These are phyloP conservation scores for Cryptosporidium parvum DNA, from an alignment of 169 alveolate species.

Conservation along the genomic window DNA sequence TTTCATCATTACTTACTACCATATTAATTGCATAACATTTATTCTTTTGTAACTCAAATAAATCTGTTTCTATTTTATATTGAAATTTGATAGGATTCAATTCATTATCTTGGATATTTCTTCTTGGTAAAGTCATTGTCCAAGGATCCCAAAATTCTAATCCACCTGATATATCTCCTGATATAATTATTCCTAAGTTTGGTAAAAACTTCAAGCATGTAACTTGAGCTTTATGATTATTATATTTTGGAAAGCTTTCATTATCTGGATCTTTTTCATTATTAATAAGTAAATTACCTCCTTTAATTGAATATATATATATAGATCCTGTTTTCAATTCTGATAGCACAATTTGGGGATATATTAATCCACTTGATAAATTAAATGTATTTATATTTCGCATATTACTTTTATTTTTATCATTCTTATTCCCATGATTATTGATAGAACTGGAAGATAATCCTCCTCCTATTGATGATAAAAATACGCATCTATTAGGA, in stretches of 20 bases:
- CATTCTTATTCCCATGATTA: neutral
- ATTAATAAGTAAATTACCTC: constrained; percentile 30
- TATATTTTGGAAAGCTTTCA: constrained; percentile 64
- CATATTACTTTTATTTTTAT: neutral
- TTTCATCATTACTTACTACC: constrained; percentile 86
- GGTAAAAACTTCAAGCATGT: constrained; percentile 78
- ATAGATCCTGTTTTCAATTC: constrained; percentile 82
- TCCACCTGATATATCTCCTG: constrained; percentile 84
- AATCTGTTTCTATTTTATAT: constrained; percentile 90
- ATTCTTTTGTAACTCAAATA: constrained; percentile 88
- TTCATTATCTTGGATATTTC: neutral
- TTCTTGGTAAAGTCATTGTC: constrained; percentile 79
- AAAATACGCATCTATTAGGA: constrained; percentile 43
- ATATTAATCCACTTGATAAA: neutral
- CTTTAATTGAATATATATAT: constrained; percentile 74
- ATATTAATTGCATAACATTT: constrained; percentile 85
- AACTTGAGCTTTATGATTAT: constrained; percentile 80
- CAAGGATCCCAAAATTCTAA: constrained; percentile 87
- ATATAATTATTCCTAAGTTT: constrained; percentile 77
- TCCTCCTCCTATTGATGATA: constrained; percentile 2
- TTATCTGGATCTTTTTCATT: constrained; percentile 30
- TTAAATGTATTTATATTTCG: neutral
- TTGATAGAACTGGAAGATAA: neutral
- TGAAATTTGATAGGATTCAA: constrained; percentile 78
- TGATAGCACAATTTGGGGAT: constrained; percentile 74